phyloP scores from a whole-genome alignment of 2,329 filamentous ascomycete species.

The Fusarium coicis region DNA sequence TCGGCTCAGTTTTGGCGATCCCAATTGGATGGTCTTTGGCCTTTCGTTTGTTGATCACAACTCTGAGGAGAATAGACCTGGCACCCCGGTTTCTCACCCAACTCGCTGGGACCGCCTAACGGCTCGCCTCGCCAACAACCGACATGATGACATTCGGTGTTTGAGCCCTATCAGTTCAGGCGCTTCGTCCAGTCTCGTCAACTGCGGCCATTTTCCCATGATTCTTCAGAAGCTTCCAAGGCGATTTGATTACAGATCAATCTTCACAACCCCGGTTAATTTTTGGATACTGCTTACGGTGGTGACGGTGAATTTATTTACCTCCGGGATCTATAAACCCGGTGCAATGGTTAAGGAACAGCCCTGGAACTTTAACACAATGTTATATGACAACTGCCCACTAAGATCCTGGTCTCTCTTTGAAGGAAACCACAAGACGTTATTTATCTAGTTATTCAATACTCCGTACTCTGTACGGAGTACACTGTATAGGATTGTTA shows the following conservation, averaged over 20 bases:
- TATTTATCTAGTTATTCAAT: background rate
- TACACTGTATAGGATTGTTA: background rate
- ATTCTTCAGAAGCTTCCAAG: slow-evolving; percentile 26
- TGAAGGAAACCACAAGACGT: slow-evolving; percentile 4
- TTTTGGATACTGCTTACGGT: slow-evolving; percentile 22
- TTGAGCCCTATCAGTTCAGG: slow-evolving; percentile 31
- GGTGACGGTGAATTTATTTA: slow-evolving; percentile 29
- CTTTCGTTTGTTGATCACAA: slow-evolving; percentile 24
- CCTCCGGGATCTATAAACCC: slow-evolving; percentile 4
- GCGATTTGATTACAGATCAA: slow-evolving; percentile 28
- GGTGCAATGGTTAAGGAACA: slow-evolving; percentile 24
- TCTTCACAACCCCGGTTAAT: slow-evolving; percentile 21
- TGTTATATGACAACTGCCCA: slow-evolving; percentile 17
- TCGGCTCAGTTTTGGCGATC: slow-evolving; percentile 14
- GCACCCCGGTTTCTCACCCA: slow-evolving; percentile 36
- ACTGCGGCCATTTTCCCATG: background rate
- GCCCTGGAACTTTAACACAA: slow-evolving; percentile 19
- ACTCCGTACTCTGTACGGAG: background rate
- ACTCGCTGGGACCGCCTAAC: slow-evolving; percentile 41
- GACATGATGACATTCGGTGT: slow-evolving; percentile 44
- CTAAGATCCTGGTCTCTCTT: background rate
- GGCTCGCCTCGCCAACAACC: slow-evolving; percentile 44
- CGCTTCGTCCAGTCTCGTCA: slow-evolving; percentile 11
- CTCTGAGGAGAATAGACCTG: slow-evolving; percentile 28
- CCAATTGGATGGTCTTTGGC: slow-evolving; percentile 11